Conservation (phyloP, 305 asterid species). For the Withania somnifera region DNA sequence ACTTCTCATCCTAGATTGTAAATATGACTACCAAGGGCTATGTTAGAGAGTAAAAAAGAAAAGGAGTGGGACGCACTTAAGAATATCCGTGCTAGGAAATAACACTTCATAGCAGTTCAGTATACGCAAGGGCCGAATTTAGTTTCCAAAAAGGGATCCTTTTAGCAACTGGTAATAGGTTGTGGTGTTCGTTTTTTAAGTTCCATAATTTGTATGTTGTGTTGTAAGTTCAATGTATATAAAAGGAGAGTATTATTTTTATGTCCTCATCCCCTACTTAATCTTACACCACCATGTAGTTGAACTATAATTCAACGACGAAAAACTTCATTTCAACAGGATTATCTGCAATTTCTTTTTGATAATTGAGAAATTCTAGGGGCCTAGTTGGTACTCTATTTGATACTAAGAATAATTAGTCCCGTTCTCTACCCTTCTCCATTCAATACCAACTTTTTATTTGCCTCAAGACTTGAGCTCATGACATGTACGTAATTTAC, state of each 20-base stretch:
- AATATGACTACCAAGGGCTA: constrained; percentile 14
- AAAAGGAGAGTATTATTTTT: background rate
- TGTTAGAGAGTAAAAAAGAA: constrained; percentile 14
- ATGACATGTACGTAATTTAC: background rate
- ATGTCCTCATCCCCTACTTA: background rate
- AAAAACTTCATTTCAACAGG: background rate
- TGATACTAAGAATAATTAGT: background rate
- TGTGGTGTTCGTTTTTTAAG: background rate
- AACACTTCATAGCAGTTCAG: background rate
- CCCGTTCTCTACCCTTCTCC: background rate
- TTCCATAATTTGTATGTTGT: background rate
- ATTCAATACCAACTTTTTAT: background rate
- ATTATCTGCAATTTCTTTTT: background rate
- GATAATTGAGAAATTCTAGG: background rate
- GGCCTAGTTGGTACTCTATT: background rate
- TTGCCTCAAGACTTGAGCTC: background rate
- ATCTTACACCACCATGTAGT: background rate
- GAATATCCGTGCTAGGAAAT: background rate
- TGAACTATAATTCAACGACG: background rate
- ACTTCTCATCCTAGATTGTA: constrained; percentile 18
- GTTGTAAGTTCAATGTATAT: background rate
- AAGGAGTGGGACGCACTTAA: constrained; percentile 7
- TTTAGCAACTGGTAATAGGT: background rate
- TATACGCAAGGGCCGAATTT: background rate
- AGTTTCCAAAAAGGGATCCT: background rate